phyloP scores from a whole-genome alignment of 345 rosid species.

The Lepidium sativum region DNA sequence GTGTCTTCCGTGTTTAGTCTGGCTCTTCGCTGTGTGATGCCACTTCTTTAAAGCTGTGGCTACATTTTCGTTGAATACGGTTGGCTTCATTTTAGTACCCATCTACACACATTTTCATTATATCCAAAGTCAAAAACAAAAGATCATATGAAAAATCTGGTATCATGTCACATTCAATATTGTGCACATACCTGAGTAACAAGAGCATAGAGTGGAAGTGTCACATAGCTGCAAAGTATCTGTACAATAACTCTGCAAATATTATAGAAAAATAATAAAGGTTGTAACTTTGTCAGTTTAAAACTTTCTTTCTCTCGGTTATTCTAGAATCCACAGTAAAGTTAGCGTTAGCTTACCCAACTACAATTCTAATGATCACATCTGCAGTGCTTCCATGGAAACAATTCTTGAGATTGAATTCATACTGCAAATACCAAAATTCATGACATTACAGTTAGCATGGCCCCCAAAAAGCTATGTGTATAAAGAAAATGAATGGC shows the following conservation, averaged over 20 bases:
- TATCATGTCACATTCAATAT: not conserved
- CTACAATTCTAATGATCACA: slow-evolving; percentile 48
- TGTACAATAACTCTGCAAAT: slow-evolving; percentile 60
- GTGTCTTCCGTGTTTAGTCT: slow-evolving; percentile 44
- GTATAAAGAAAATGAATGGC: not conserved
- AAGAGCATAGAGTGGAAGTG: slow-evolving; percentile 89
- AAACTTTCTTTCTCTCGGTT: not conserved
- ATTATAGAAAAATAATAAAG: not conserved
- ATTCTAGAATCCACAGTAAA: not conserved
- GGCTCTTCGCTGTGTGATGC: slow-evolving; percentile 60
- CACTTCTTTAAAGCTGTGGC: slow-evolving; percentile 70
- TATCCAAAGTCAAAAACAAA: not conserved
- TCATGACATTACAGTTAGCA: not conserved
- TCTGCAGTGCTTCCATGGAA: slow-evolving; percentile 42
- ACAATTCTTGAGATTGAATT: slow-evolving; percentile 42
- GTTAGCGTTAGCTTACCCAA: slow-evolving; percentile 50
- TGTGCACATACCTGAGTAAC: slow-evolving; percentile 66
- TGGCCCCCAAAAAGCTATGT: not conserved
- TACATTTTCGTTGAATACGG: slow-evolving; percentile 67
- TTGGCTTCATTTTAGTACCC: slow-evolving; percentile 84
- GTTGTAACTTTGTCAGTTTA: not conserved
- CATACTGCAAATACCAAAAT: slow-evolving; percentile 45
- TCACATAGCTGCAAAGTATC: slow-evolving; percentile 86
- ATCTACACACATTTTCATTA: slow-evolving; percentile 37
- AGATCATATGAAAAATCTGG: not conserved